A percentile compares a stretch with the other conserved stretches of the same genome.
Evolutionary conservation across 2,329 filamentous ascomycete species (phyloP).

Genomic region (Cercospora zeae-maydis): DNA sequence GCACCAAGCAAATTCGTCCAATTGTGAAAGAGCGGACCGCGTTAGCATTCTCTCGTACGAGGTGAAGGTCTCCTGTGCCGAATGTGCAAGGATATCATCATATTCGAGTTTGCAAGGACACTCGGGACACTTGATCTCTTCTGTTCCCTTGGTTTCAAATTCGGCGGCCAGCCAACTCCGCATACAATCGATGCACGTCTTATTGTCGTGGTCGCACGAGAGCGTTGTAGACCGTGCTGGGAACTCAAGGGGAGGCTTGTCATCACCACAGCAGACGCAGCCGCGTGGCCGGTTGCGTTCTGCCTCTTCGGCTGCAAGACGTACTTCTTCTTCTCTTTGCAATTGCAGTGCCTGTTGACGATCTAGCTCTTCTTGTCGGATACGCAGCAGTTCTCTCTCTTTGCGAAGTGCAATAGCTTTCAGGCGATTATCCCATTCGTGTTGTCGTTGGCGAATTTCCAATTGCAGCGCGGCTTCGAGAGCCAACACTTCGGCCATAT

Average conservation of each 20-base stretch:
- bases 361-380: constrained; percentile 12
- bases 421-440: constrained; percentile 13
- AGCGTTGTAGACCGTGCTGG: constrained; percentile 34
- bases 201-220: constrained; percentile 35
- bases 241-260: constrained; percentile 34
- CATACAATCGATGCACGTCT: constrained; percentile 41
- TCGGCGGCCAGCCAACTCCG: constrained; percentile 40
- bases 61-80: constrained; percentile 44
- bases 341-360: constrained; percentile 9
- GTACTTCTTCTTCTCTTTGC: constrained; percentile 17
- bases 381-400: constrained; percentile 8
- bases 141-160: constrained; percentile 41
- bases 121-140: constrained; percentile 52
- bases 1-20: constrained; percentile 54
- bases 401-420: constrained; percentile 12
- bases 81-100: constrained; percentile 46
- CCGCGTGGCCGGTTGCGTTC: constrained; percentile 23
- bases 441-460: constrained; percentile 4
- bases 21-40: constrained; percentile 43
- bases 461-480: constrained; percentile 5
- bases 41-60: constrained; percentile 48
- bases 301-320: constrained; percentile 14
- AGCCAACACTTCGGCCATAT: constrained; percentile 5
- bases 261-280: constrained; percentile 39
- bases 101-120: constrained; percentile 47